Percentiles rank a stretch among this genome's conserved stretches.
Evolutionary conservation across 1,139 yeast genomes (phyloP).

Genomic region (Candida mesenterica): DNA sequence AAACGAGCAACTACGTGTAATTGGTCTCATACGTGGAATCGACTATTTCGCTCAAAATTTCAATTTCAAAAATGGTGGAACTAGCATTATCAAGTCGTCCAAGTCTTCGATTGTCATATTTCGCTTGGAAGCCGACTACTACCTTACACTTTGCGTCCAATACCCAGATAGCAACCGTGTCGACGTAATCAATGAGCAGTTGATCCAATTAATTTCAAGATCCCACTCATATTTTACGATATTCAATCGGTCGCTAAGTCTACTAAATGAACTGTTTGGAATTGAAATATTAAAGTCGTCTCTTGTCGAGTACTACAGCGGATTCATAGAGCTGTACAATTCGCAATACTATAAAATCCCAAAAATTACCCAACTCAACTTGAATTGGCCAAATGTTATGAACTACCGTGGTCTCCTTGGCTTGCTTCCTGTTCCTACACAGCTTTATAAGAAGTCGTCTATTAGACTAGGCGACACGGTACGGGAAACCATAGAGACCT

Average conservation of each 20-base stretch:
- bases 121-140: constrained; percentile 27
- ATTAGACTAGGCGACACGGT: constrained; percentile 20
- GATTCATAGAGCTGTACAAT: constrained; percentile 30
- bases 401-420: constrained; percentile 41
- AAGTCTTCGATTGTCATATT: constrained; percentile 28
- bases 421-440: constrained; percentile 18
- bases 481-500: constrained; percentile 20
- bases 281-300: constrained; percentile 16
- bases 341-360: constrained; percentile 23
- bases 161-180: constrained; percentile 18
- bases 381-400: constrained; percentile 36
- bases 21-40: constrained; percentile 42
- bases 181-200: constrained; percentile 27
- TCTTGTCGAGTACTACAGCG: constrained; percentile 30
- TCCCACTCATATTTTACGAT: constrained; percentile 28
- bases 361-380: constrained; percentile 18
- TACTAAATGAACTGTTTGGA: constrained; percentile 19
- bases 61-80: constrained; percentile 7
- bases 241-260: constrained; percentile 25
- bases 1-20: constrained; percentile 29
- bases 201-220: constrained; percentile 22
- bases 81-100: constrained; percentile 26
- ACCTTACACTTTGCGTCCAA: constrained; percentile 28
- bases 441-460: constrained; percentile 31
- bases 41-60: constrained; percentile 23